Conservation (phyloP, 352 stramenopile species). For the Pythium sukuiense region DNA sequence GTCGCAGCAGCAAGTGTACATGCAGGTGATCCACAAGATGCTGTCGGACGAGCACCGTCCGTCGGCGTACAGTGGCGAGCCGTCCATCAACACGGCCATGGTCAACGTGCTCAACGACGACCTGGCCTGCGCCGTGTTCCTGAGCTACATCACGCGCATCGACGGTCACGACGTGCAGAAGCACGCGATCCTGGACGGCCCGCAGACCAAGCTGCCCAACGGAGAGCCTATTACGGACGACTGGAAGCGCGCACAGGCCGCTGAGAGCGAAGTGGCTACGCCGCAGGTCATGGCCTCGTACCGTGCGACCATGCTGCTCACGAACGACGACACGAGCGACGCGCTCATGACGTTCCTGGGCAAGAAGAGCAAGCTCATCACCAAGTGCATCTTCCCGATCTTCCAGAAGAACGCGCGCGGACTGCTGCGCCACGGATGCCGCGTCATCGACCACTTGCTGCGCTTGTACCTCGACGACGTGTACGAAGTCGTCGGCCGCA, state of each 20-base stretch:
- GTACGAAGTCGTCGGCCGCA: slow-evolving; percentile 77
- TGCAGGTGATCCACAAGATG: slow-evolving; percentile 39
- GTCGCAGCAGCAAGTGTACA: slow-evolving; percentile 34
- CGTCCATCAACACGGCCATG: slow-evolving; percentile 47
- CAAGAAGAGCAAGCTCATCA: slow-evolving; percentile 78
- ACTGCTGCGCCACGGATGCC: slow-evolving; percentile 86
- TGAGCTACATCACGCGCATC: slow-evolving; percentile 64
- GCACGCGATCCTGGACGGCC: slow-evolving; percentile 44
- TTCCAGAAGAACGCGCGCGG: slow-evolving; percentile 69
- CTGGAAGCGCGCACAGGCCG: background rate
- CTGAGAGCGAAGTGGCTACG: slow-evolving; percentile 47
- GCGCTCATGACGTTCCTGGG: slow-evolving; percentile 77
- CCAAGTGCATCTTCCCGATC: slow-evolving; percentile 77
- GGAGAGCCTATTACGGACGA: slow-evolving; percentile 17
- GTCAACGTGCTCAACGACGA: slow-evolving; percentile 68
- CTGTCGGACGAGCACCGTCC: slow-evolving; percentile 46
- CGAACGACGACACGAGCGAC: slow-evolving; percentile 82
- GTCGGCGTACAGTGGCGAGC: slow-evolving; percentile 13
- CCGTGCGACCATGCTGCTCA: slow-evolving; percentile 88
- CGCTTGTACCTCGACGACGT: slow-evolving; percentile 87
- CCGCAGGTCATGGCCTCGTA: slow-evolving; percentile 73
- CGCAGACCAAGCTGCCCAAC: slow-evolving; percentile 30
- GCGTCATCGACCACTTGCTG: slow-evolving; percentile 86
- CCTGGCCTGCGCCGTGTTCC: slow-evolving; percentile 54
- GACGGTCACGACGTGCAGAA: slow-evolving; percentile 29